Base-by-base conservation (phyloP, 176 grass and related monocot genomes). In the Juncus inflexus region DNA sequence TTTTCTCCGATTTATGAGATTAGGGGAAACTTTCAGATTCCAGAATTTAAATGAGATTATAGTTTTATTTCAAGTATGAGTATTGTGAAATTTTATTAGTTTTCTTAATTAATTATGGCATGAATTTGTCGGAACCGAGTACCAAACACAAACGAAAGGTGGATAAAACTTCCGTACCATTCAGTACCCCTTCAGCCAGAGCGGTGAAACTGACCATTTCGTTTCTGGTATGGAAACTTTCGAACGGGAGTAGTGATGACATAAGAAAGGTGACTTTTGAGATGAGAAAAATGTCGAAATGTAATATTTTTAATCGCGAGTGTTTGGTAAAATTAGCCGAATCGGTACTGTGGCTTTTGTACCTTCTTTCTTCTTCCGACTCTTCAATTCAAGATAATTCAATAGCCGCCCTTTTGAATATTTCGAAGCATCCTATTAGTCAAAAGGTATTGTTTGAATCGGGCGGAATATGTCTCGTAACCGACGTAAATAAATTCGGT, bases 201-300 rank as follows among this genome's bases (percentile, higher is more conserved):
- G 84, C 79, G 6, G 65, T 55, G 35, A 77, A 67, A 2, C 70
- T 86, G 42, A 54, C 77, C 15, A 77, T 66, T 49, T 73, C 77
- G 12, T 89, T 83, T 52, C 77, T 97, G 4, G 12, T 79, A 9
- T 54, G 47, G 37, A 79, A 67, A 78, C 61, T 91, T 15, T 76
- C 82, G 0, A 12, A 45, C 11, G 79, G 80, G 19, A 51, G 42
- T 9, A 11, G 5, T 4, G 70, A 74, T 12, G 74, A 83, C 63
- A 66, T 66, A 82, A 83, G n/a, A 41, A 97, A 86, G 72, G 82
- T 82, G 38, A 19, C 82, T 40, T 62, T 47, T 62, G 87, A 97
- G 80, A 84, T 64, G 9, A 64, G 92, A 60, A 97, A 78, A 78
- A 62, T 97, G 0, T 78, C 87, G 10, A 91, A 97, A 68, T 90